Evolutionary conservation across 2,329 filamentous ascomycete species (phyloP), one percentile per base, ranked within the genome.

Genomic region (Bertia moriformis): DNA sequence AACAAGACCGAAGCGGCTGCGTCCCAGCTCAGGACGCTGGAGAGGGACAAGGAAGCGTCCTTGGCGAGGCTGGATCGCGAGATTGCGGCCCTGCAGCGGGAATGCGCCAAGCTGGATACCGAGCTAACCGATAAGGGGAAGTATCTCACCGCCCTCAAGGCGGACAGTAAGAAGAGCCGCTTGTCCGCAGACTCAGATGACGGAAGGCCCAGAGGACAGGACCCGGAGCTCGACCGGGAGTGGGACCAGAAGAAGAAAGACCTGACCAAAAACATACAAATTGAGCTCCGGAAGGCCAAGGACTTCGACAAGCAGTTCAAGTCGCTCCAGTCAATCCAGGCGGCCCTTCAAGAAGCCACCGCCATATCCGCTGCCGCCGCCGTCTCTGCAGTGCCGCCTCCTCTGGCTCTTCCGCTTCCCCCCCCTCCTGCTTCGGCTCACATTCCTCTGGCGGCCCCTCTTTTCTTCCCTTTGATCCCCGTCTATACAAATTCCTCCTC

Each of bases 71-170:
- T 78, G 29, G 66, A 67, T 33, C 59, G 63, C 27, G 62, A 75
- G 40, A 78, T 80, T 37, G 58, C 62, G 24, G 62, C 70, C 19
- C 61, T 83, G 17, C 79, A 85, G 48, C 71, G 80, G 29, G 76
- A 78, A 41, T 71, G 72, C 42, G 61, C 69, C 4, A 65, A 66
- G 22, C 62, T 89, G 38, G 84, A 91, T 53, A 71, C 82, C 5
- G 78, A 84, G 44, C 68, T 91, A 19, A 79, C 76, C 46, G 71
- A 83, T 43, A 83, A 80, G 48, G 71, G 75, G n/a, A 63, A 65
- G 18, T 73, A 80, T 45, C 73, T 89, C 46, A 84, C 85, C 52
- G 70, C 78, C 39, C 66, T 87, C 18, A 84, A 91, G 52, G 75
- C 78, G 42, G 72, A 80, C 45, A 63, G 76, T 38, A 80, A 80